A percentile compares a stretch with the other conserved stretches of the same genome.
Conservation (phyloP, 306 rosid species). For the Rubus idaeus region DNA sequence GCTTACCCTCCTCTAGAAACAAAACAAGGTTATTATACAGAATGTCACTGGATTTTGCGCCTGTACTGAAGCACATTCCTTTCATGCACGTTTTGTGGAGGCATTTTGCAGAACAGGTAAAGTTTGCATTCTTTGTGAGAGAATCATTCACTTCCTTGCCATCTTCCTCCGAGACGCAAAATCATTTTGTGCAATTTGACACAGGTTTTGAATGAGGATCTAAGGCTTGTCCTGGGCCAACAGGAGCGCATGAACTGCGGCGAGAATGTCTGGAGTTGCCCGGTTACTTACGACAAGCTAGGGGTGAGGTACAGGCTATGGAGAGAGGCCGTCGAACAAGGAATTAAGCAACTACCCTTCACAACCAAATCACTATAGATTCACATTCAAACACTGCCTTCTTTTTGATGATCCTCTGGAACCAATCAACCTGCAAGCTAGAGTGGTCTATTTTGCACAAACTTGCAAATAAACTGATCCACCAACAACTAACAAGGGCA, state of each 20-base stretch:
- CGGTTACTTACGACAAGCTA: slow-evolving; percentile 85
- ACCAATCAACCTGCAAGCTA: slow-evolving; percentile 22
- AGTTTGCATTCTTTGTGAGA: background rate
- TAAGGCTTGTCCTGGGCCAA: slow-evolving; percentile 79
- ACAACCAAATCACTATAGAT: slow-evolving; percentile 31
- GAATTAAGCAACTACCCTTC: slow-evolving; percentile 66
- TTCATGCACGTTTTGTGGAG: slow-evolving; percentile 77
- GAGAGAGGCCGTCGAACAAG: slow-evolving; percentile 80
- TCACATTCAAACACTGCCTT: slow-evolving; percentile 10
- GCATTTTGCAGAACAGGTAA: slow-evolving; percentile 90
- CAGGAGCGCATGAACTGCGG: slow-evolving; percentile 87
- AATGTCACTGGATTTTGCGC: slow-evolving; percentile 94
- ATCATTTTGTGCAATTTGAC: background rate
- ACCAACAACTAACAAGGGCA: background rate
- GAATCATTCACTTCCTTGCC: background rate
- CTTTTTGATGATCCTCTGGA: slow-evolving; percentile 11
- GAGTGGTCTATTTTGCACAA: slow-evolving; percentile 12
- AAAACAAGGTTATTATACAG: slow-evolving; percentile 84
- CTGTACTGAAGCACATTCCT: slow-evolving; percentile 76
- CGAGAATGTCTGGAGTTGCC: slow-evolving; percentile 80
- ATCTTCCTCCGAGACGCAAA: background rate
- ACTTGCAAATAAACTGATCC: slow-evolving; percentile 12
- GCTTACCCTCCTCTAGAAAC: slow-evolving; percentile 78
- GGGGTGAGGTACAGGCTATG: slow-evolving; percentile 87
- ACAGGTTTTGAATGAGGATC: slow-evolving; percentile 88